A percentile compares a stretch with the other conserved stretches of the same genome.
These are phyloP conservation scores for Raffaelea arxii DNA, from an alignment of 2,329 filamentous ascomycete species.

Conservation along the genomic window DNA sequence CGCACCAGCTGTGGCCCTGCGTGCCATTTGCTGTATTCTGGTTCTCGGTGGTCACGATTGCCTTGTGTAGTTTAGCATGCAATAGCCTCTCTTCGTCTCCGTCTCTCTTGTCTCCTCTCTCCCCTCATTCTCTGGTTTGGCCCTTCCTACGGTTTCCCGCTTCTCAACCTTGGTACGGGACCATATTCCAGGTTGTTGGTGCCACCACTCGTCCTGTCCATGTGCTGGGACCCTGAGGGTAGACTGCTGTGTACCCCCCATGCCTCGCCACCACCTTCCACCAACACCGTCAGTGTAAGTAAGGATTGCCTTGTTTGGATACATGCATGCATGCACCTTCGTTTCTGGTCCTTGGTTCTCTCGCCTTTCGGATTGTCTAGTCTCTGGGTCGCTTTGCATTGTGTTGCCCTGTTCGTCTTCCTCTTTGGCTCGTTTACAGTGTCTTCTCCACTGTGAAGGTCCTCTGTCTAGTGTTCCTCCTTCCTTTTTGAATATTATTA, in stretches of 20 bases:
- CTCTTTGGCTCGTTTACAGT: too few species aligned
- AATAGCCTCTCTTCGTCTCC: neutral
- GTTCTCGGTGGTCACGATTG: too few species aligned
- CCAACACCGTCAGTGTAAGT: neutral
- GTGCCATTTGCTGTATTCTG: too few species aligned
- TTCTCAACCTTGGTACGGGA: neutral
- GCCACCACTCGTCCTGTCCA: neutral
- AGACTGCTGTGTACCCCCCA: neutral
- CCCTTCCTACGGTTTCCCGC: too few species aligned
- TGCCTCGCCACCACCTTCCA: neutral
- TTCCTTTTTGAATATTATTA: too few species aligned
- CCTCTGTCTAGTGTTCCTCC: too few species aligned
- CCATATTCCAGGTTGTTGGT: neutral
- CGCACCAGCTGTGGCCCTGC: too few species aligned
- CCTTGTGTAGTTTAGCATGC: too few species aligned
- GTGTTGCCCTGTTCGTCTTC: too few species aligned
- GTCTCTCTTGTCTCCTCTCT: neutral
- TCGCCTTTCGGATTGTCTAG: neutral
- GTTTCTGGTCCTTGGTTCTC: too few species aligned
- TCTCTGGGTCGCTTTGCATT: neutral
- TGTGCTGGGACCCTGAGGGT: neutral
- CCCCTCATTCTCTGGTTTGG: too few species aligned
- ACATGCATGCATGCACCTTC: neutral
- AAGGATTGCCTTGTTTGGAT: neutral
- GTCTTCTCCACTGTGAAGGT: too few species aligned